Evolutionary conservation across 176 grass and related monocot species (phyloP).

Genomic region (Saccharum spontaneum): DNA sequence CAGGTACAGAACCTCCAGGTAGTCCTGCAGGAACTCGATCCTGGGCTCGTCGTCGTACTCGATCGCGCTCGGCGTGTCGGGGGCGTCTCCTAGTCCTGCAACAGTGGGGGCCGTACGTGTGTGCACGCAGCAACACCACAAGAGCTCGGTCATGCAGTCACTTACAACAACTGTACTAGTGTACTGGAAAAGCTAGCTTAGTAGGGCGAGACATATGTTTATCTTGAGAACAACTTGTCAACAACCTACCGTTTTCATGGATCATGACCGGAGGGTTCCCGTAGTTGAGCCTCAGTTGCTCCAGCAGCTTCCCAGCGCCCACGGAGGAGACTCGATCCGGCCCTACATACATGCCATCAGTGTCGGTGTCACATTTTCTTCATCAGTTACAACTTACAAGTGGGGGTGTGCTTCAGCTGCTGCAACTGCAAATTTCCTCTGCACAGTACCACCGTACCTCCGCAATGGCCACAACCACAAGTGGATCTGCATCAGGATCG

Average conservation of each 20-base stretch:
- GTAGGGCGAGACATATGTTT: too few relatives aligned
- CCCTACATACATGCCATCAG: constrained; percentile 2
- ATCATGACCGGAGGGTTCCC: constrained; percentile 61
- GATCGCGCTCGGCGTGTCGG: not conserved
- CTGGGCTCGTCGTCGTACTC: constrained; percentile 16
- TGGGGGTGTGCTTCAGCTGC: too few relatives aligned
- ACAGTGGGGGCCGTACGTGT: not conserved
- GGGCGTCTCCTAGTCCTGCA: not conserved
- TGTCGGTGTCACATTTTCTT: too few relatives aligned
- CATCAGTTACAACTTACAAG: too few relatives aligned
- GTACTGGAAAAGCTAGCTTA: too few relatives aligned
- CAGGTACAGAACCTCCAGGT: constrained; percentile 28
- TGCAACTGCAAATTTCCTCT: too few relatives aligned
- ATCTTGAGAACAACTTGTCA: too few relatives aligned
- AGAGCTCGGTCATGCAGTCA: not conserved
- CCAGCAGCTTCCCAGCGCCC: constrained; percentile 64
- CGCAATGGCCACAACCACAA: too few relatives aligned
- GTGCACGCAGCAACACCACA: not conserved
- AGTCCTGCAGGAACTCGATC: constrained; percentile 22
- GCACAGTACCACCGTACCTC: too few relatives aligned
- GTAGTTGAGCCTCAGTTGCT: constrained; percentile 66
- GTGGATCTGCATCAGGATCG: too few relatives aligned
- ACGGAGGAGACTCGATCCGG: constrained; percentile 20
- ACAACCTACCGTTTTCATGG: constrained; percentile 66
- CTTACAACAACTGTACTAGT: too few relatives aligned